These are phyloP conservation scores for Neoconidiobolus thromboides DNA, from an alignment of 371 early-diverging fungal genomes.

Conservation along the genomic window DNA sequence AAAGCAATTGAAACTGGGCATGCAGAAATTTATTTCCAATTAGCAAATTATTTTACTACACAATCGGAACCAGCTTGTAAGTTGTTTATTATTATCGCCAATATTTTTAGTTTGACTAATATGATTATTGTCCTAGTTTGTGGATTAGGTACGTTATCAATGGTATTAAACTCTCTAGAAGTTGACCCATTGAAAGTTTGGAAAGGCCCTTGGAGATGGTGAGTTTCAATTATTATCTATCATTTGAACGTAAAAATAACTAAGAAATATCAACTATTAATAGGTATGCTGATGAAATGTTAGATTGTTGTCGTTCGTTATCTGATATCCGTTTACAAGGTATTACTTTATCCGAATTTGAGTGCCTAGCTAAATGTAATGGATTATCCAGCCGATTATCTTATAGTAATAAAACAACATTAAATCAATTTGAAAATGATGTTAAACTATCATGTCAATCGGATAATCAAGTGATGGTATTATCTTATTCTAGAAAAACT, in stretches of 20 bases:
- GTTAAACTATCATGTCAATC: constrained; percentile 39
- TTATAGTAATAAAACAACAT: constrained; percentile 35
- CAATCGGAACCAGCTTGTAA: constrained; percentile 76
- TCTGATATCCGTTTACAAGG: constrained; percentile 64
- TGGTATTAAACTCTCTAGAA: constrained; percentile 81
- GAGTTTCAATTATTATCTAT: constrained; percentile 13
- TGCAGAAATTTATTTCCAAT: constrained; percentile 70
- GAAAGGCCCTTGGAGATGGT: constrained; percentile 90
- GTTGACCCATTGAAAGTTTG: constrained; percentile 71
- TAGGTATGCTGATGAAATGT: constrained; percentile 58
- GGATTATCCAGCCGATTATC: constrained; percentile 38
- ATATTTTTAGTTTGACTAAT: not conserved
- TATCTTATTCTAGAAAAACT: constrained; percentile 57
- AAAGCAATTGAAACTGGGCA: constrained; percentile 49
- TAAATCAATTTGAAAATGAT: constrained; percentile 58
- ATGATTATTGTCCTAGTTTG: constrained; percentile 14
- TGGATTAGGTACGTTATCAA: constrained; percentile 54
- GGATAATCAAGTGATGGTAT: constrained; percentile 65
- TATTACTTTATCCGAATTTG: constrained; percentile 74
- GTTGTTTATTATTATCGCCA: constrained; percentile 3
- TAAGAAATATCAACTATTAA: not conserved
- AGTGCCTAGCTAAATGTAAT: constrained; percentile 20
- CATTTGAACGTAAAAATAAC: too few species aligned
- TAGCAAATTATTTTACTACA: constrained; percentile 74
- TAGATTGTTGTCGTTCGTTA: constrained; percentile 62